Evolutionary conservation across 768 basidiomycete genomes (phyloP), one percentile per base, ranked within the genome.

Genomic region (Lactifluus volemus): DNA sequence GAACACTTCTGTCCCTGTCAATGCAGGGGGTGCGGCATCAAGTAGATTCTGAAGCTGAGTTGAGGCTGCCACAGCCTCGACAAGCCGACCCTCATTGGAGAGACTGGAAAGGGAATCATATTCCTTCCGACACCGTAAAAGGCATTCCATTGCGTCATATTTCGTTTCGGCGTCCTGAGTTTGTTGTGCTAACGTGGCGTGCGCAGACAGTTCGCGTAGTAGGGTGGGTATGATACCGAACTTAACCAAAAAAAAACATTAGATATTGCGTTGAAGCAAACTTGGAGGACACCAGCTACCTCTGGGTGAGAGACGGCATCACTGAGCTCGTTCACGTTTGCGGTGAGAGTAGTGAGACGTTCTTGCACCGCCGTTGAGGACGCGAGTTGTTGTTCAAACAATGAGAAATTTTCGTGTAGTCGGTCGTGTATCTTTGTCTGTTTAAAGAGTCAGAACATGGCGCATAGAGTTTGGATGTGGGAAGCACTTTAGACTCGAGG

Each of bases 391-490:
- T 75, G 73, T 53, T 86, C 80, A 60, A 92, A 90, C 25, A 76
- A 71, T 12, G 83, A 80, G 15, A 83, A 73, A 71, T 91, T 80
- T 15, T 75, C 72, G 60, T 85, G 79, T 65, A 92, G 85, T 51
- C 88, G 82, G 65, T 87, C 84, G 66, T 87, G 84, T 65, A 96
- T 84, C 67, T 77, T 80, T 67, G 77, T 74, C 84, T 92, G 72
- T 29, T 25, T 48, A 45, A 29, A 53, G 29, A 34, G 17, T 38
- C 25, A 21, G 36, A 48, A 60, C 32, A 58, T 56, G 1, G 55
- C 38, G 55, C 30, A 36, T 30, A 62, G 55, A 41, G 39, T n/a
- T 17, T 17, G 34, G 36, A 19, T 15, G 25, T n/a, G 49, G 29
- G 32, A 36, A 42, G 53, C 68, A 91, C 92, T 78, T 90, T 89